Percentiles rank a stretch among this genome's conserved stretches.
These are phyloP conservation scores for Fragaria ananassa DNA, from an alignment of 306 rosid genomes.

Conservation along the genomic window DNA sequence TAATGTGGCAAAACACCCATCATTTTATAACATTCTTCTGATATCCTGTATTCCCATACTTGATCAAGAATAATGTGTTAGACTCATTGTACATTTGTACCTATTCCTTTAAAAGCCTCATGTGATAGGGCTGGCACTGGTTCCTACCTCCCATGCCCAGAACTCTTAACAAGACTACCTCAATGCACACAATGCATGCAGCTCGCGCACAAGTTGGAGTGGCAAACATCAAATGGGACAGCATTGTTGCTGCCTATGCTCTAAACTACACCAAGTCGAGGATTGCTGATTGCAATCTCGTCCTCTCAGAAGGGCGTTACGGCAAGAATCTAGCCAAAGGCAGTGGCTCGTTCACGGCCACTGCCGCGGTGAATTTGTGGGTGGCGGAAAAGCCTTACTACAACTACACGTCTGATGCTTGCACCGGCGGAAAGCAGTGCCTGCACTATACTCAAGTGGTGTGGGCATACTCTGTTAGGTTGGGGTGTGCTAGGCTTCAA, in stretches of 20 bases:
- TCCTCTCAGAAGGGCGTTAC: constrained; percentile 20
- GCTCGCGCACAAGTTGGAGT: not conserved
- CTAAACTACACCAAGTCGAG: not conserved
- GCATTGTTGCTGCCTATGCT: not conserved
- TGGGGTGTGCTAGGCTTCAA: constrained; percentile 52
- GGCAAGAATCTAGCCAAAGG: constrained; percentile 10
- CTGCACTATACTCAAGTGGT: constrained; percentile 48
- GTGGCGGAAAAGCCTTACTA: constrained; percentile 36
- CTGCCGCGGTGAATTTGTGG: constrained; percentile 31
- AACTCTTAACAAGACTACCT: not conserved
- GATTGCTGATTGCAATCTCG: not conserved
- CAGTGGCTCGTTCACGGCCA: constrained; percentile 8
- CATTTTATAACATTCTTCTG: not conserved
- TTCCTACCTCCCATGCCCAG: not conserved
- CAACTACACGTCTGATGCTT: constrained; percentile 25
- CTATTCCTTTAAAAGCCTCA: not conserved
- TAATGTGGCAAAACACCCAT: not conserved
- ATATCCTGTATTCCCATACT: not conserved
- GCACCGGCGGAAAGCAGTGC: constrained; percentile 28
- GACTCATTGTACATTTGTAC: not conserved
- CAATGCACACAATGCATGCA: not conserved
- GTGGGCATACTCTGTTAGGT: constrained; percentile 28
- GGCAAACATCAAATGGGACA: not conserved
- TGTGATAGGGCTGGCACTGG: not conserved
- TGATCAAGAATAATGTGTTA: not conserved